Conservation (phyloP, 1,284 basidiomycete species). For the Salmacisia buchloeana region DNA sequence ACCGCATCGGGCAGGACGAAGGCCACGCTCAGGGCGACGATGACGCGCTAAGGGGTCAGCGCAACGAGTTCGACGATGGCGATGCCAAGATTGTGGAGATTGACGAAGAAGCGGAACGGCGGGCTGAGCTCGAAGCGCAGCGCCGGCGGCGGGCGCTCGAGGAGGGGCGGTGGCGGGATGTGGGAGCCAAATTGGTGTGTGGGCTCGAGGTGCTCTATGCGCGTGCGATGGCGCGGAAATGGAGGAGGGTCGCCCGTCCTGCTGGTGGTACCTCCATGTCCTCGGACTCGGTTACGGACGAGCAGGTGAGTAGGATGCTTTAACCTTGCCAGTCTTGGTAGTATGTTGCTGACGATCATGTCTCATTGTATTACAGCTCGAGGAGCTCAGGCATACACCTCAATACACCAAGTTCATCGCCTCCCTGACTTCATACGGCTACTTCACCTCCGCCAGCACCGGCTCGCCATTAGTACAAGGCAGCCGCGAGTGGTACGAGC, state of each 20-base stretch:
- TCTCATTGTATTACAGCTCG: no score
- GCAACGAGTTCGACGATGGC: neutral
- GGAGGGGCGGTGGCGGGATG: constrained; percentile 1
- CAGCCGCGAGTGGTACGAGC: neutral
- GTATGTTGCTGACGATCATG: no score
- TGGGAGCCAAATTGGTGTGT: constrained; percentile 1
- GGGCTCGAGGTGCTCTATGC: constrained; percentile 3
- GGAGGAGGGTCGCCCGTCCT: no score
- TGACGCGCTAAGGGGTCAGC: no score
- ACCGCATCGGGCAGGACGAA: neutral
- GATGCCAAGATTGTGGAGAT: neutral
- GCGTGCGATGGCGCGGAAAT: neutral
- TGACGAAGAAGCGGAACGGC: neutral
- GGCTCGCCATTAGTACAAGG: neutral
- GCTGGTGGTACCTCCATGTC: no score
- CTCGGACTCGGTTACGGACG: no score
- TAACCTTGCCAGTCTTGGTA: no score
- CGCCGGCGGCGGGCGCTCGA: neutral
- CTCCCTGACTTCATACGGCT: neutral
- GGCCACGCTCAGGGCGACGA: neutral
- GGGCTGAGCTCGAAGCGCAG: neutral
- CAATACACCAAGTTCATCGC: neutral
- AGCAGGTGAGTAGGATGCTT: no score
- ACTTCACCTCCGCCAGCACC: neutral
- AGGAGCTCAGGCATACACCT: no score